phyloP scores from a whole-genome alignment of 495 filamentous ascomycete species.

The Tetracladium setigerum region DNA sequence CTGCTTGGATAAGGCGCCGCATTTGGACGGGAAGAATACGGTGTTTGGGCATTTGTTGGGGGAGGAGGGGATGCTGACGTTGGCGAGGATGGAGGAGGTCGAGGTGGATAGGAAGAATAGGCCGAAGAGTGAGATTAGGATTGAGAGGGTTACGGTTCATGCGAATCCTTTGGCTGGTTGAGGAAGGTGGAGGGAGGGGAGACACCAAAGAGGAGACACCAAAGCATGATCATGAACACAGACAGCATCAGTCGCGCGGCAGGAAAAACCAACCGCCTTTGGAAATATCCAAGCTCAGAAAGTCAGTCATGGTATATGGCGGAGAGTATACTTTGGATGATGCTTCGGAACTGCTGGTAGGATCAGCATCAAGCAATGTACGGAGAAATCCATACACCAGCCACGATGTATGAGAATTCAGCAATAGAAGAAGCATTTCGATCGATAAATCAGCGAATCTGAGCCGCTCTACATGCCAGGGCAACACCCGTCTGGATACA shows the following conservation, averaged over 20 bases:
- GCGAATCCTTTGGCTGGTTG: conserved; percentile 84
- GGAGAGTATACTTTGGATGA: too few relatives aligned
- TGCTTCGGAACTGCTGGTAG: too few relatives aligned
- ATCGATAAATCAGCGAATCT: too few relatives aligned
- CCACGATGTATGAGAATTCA: too few relatives aligned
- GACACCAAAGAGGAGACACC: not conserved
- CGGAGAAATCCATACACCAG: too few relatives aligned
- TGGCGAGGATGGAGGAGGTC: conserved; percentile 71
- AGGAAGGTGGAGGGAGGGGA: conserved; percentile 20
- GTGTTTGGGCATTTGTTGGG: conserved; percentile 79
- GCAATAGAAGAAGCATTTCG: too few relatives aligned
- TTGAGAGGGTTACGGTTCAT: conserved; percentile 78
- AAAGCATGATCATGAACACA: not conserved
- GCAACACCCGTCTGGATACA: too few relatives aligned
- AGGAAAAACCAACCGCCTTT: too few relatives aligned
- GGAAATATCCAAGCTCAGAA: too few relatives aligned
- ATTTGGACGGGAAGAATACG: conserved; percentile 90
- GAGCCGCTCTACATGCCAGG: too few relatives aligned
- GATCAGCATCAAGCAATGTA: too few relatives aligned
- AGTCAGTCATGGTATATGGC: too few relatives aligned
- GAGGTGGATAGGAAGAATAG: conserved; percentile 87
- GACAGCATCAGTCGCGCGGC: not conserved
- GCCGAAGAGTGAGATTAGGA: conserved; percentile 61
- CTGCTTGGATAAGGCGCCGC: conserved; percentile 73
- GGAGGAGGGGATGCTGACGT: conserved; percentile 52